Conservation (phyloP, 257 asterid species). For the Orobanche coerulescens region DNA sequence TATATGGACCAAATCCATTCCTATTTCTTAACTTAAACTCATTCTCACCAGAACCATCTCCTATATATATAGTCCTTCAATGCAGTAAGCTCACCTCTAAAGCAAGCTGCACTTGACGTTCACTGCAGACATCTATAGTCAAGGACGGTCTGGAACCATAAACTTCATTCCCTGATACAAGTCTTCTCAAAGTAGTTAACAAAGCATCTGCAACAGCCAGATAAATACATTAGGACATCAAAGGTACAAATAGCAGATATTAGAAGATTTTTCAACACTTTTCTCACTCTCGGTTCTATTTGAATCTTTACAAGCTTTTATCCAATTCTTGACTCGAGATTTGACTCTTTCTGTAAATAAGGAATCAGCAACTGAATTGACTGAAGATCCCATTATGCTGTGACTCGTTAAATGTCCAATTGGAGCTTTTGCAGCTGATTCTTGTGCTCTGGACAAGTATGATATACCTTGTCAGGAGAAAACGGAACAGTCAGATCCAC, state of each 20-base stretch:
- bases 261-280: slow-evolving; percentile 11
- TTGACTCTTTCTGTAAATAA: slow-evolving; percentile 61
- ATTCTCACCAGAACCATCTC: too few relatives aligned
- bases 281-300: slow-evolving; percentile 57
- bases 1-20: too few relatives aligned
- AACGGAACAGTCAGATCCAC: slow-evolving; percentile 16
- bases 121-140: slow-evolving; percentile 71
- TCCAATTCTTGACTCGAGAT: slow-evolving; percentile 70
- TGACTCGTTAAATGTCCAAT: slow-evolving; percentile 31
- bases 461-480: slow-evolving; percentile 63
- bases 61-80: slow-evolving; percentile 1
- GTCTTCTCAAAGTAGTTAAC: slow-evolving; percentile 56
- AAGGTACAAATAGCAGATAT: neutral
- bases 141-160: slow-evolving; percentile 82
- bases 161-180: slow-evolving; percentile 51
- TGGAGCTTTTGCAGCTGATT: slow-evolving; percentile 46
- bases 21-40: too few relatives aligned
- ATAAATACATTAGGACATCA: slow-evolving; percentile 11
- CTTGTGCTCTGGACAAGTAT: slow-evolving; percentile 84
- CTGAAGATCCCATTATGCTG: slow-evolving; percentile 28
- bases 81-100: slow-evolving; percentile 42
- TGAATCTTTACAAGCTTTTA: slow-evolving; percentile 40
- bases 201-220: slow-evolving; percentile 48
- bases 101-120: slow-evolving; percentile 69
- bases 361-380: slow-evolving; percentile 74